These are phyloP conservation scores for Avena sativa DNA, from an alignment of 176 grass and related monocot genomes.

Conservation along the genomic window DNA sequence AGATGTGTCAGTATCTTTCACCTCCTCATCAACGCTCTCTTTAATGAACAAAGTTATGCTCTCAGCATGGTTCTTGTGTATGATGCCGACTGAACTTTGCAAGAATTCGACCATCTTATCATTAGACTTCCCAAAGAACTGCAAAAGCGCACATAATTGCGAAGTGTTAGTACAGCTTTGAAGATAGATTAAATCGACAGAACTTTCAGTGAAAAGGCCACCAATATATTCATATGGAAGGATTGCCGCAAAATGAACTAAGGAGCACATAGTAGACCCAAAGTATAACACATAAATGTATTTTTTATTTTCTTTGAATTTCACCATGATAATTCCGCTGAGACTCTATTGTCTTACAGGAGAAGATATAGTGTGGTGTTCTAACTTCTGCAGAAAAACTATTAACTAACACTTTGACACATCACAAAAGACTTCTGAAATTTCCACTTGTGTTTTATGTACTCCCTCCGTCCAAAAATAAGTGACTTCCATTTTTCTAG, in stretches of 20 bases:
- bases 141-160: constrained; percentile 27
- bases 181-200: not conserved
- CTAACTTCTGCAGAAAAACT: not conserved
- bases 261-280: constrained; percentile 12
- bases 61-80: constrained; percentile 88
- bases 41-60: constrained; percentile 87
- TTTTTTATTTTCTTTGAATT: not conserved
- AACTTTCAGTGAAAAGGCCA: not conserved
- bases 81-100: constrained; percentile 77
- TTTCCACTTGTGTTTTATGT: not conserved
- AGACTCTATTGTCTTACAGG: not conserved
- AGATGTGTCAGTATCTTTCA: constrained; percentile 51
- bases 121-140: constrained; percentile 75
- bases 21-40: constrained; percentile 72
- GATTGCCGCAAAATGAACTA: constrained; percentile 16
- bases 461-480: no score
- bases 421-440: not conserved
- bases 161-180: not conserved
- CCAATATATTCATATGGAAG: not conserved
- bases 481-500: no score
- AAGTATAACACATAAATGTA: constrained; percentile 1
- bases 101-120: constrained; percentile 88
- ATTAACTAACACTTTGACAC: not conserved
- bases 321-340: not conserved
- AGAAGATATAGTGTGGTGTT: not conserved